Evolutionary conservation across 2,329 filamentous ascomycete species (phyloP).

Genomic region (Paraphoma chrysanthemicola): DNA sequence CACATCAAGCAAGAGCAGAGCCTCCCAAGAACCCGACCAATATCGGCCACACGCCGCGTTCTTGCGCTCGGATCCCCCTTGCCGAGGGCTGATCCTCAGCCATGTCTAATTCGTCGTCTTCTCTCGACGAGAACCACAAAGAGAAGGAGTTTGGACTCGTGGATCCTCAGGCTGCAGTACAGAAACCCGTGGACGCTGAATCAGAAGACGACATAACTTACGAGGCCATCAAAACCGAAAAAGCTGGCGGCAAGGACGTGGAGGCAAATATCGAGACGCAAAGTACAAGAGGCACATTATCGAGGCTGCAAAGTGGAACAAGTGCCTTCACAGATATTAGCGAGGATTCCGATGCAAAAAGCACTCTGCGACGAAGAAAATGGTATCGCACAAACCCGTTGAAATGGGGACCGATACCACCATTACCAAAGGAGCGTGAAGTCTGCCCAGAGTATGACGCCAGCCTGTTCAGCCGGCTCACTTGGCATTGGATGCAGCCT

Average conservation of each 20-base stretch:
- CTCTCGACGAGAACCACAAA: slow-evolving; percentile 37
- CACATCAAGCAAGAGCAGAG: background rate
- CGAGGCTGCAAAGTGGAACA: slow-evolving; percentile 36
- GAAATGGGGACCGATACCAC: slow-evolving; percentile 59
- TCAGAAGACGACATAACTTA: slow-evolving; percentile 14
- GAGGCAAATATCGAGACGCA: slow-evolving; percentile 24
- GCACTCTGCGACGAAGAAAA: slow-evolving; percentile 49
- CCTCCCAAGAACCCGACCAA: background rate
- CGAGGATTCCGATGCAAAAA: slow-evolving; percentile 37
- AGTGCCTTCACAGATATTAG: slow-evolving; percentile 38
- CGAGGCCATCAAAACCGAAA: slow-evolving; percentile 49
- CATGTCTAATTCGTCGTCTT: slow-evolving; percentile 32
- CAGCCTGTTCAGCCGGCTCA: slow-evolving; percentile 74
- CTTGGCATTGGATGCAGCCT: slow-evolving; percentile 90
- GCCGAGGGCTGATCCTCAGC: slow-evolving; percentile 4
- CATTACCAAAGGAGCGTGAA: slow-evolving; percentile 60
- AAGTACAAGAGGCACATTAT: slow-evolving; percentile 27
- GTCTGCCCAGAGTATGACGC: slow-evolving; percentile 76
- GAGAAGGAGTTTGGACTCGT: slow-evolving; percentile 47
- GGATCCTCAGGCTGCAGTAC: slow-evolving; percentile 44
- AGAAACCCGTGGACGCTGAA: slow-evolving; percentile 37
- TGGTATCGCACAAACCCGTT: slow-evolving; percentile 65
- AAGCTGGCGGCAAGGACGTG: slow-evolving; percentile 42
- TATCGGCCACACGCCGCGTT: background rate
- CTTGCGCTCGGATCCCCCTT: background rate